Conservation (phyloP, 805 yeast species). For the Lipomyces spencermartinsiae region DNA sequence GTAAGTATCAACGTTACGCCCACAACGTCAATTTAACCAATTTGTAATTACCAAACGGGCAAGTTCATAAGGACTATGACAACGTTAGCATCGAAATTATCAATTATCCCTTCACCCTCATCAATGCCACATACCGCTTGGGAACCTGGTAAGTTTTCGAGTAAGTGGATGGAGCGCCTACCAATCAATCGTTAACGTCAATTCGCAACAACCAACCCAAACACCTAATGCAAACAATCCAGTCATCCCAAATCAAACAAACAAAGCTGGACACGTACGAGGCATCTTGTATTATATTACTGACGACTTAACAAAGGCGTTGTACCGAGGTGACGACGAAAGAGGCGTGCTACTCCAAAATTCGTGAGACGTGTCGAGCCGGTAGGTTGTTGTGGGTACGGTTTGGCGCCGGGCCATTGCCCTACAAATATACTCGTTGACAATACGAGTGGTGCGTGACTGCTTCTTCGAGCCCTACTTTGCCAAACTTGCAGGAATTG, state of each 20-base stretch:
- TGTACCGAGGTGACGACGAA: not conserved
- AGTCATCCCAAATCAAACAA: not conserved
- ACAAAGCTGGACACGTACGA: conserved; percentile 27
- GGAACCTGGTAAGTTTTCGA: conserved; percentile 99
- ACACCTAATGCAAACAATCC: not conserved
- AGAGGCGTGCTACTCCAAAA: not conserved
- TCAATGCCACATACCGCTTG: conserved; percentile 60
- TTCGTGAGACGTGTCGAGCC: not conserved
- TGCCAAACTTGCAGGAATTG: too few species aligned
- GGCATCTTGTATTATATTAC: conserved; percentile 25
- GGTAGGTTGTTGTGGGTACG: not conserved
- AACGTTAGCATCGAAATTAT: not conserved
- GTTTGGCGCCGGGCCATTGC: not conserved
- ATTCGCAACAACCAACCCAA: not conserved
- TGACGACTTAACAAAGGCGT: not conserved
- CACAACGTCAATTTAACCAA: not conserved
- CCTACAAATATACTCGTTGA: not conserved
- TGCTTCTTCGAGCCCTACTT: not conserved
- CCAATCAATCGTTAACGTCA: not conserved
- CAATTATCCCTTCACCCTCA: not conserved
- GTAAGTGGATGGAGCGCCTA: conserved; percentile 93
- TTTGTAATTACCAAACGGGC: conserved; percentile 73
- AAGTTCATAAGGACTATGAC: conserved; percentile 82
- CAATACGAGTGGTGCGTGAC: not conserved
- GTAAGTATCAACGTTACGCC: not conserved